Conservation (phyloP, 768 basidiomycete genomes). For the Mycena kentingensis region DNA sequence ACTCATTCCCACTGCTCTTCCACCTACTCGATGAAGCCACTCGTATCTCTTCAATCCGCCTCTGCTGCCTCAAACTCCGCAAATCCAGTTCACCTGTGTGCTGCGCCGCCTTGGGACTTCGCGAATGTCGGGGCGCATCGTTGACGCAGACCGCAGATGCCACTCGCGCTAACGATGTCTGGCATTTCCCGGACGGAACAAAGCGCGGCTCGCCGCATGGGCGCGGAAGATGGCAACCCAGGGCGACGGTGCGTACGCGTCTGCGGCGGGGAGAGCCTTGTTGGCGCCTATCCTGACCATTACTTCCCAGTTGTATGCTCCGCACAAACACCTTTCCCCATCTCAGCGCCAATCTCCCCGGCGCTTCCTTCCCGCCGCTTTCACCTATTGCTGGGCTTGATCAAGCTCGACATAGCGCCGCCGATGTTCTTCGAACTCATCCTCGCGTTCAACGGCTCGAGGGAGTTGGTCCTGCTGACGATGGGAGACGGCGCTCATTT, state of each 20-base stretch:
- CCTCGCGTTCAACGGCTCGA: slow-evolving; percentile 61
- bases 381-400: slow-evolving; percentile 47
- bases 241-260: slow-evolving; percentile 31
- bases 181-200: slow-evolving; percentile 61
- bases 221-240: slow-evolving; percentile 36
- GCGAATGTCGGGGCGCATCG: slow-evolving; percentile 51
- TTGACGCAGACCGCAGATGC: slow-evolving; percentile 55
- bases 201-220: slow-evolving; percentile 50
- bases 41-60: too few relatives aligned
- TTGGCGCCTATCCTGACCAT: slow-evolving; percentile 65
- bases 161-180: too few relatives aligned
- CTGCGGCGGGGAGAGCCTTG: slow-evolving; percentile 29
- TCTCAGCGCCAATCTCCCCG: slow-evolving; percentile 67
- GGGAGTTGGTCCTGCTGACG: slow-evolving; percentile 80
- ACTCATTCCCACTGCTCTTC: too few relatives aligned
- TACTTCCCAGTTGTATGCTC: slow-evolving; percentile 75
- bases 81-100: too few relatives aligned
- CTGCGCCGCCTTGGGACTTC: too few relatives aligned
- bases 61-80: too few relatives aligned
- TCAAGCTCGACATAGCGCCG: slow-evolving; percentile 41
- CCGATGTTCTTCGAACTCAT: slow-evolving; percentile 58
- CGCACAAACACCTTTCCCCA: slow-evolving; percentile 58
- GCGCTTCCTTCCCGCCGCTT: slow-evolving; percentile 35
- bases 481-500: slow-evolving; percentile 86
- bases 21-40: too few relatives aligned